Evolutionary conservation across 768 basidiomycete genomes (phyloP).

Genomic region (Suillus alpinus): DNA sequence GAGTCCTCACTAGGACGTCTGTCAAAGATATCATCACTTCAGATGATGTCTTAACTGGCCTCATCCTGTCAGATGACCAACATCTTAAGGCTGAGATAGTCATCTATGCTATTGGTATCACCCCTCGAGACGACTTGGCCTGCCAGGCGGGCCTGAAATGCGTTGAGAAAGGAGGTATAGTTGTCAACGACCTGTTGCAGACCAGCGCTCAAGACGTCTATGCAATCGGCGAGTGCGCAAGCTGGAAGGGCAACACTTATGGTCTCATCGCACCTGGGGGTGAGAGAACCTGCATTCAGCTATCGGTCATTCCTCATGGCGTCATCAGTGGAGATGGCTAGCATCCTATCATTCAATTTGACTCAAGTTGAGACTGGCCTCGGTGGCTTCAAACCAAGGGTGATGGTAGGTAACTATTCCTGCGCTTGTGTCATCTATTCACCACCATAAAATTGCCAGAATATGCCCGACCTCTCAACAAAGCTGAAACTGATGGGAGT

Average conservation of each 20-base stretch:
- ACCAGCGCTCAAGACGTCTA: constrained; percentile 61
- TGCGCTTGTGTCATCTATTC: not conserved
- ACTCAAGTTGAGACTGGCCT: constrained; percentile 47
- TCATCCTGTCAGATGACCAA: constrained; percentile 47
- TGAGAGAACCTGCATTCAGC: constrained; percentile 15
- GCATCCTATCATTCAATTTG: constrained; percentile 71
- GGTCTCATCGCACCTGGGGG: constrained; percentile 74
- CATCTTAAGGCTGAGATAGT: constrained; percentile 50
- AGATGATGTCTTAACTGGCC: constrained; percentile 41
- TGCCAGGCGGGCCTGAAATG: constrained; percentile 49
- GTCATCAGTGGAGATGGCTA: constrained; percentile 61
- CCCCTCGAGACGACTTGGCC: constrained; percentile 68
- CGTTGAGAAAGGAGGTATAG: constrained; percentile 50
- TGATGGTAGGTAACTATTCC: constrained; percentile 34
- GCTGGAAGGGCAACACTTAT: constrained; percentile 65
- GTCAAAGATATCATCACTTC: constrained; percentile 37
- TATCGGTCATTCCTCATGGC: not conserved
- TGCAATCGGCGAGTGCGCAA: constrained; percentile 77
- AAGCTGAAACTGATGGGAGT: constrained; percentile 62
- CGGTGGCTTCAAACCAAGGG: constrained; percentile 39
- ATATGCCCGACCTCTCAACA: constrained; percentile 65
- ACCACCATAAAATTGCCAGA: constrained; percentile 26
- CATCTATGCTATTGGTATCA: constrained; percentile 69
- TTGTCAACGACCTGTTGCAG: constrained; percentile 52
- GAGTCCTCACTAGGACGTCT: constrained; percentile 44